Evolutionary conservation across 73 alveolate species (phyloP), one percentile per base, ranked within the genome.

Genomic region (Paramecium tetraurelia): DNA sequence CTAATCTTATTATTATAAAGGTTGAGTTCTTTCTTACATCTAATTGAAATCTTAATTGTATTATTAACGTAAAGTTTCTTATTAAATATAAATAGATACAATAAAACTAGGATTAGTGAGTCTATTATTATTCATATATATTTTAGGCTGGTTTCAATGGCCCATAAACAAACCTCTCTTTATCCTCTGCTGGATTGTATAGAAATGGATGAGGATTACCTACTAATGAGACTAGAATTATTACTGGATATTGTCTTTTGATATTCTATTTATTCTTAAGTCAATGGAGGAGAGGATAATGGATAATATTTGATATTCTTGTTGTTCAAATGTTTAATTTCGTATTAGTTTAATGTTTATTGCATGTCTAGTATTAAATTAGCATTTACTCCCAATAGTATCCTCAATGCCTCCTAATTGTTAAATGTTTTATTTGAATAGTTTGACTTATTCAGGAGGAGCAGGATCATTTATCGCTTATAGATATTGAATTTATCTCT

Each of bases 161-260:
- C 21, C 84, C 84, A 63, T 63, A 63, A 31, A 63, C 53, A 63
- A 31, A 75, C n/a, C 87, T 75, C 11, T 75, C 59, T 2, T 38
- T 41, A 41, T 75, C 87, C 18, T 75, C 87, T 35, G 87, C 87
- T 75, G 87, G 87, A 41, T 75, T 75, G 40, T 75, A 75, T 21
- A 75, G 16, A 75, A 75, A 75, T 75, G 87, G 87, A 20, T 75
- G 87, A 75, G 69, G 68, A 75, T 35, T 38, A 38, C 84, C 84
- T 63, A 7, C 11, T 27, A 24, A 8, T 11, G 5, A 53, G 21
- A 0, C 6, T 24, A 6, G 0, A 14, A 29, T 35, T 75, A 3
- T 0, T 75, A 38, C 59, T 75, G 16, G 38, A 38, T 1, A 18
- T 38, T 75, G 41, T 36, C 7, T 75, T 21, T 11, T 29, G n/a